Evolutionary conservation across 129 eudicot genomes (phyloP).

Genomic region (Flaveria brownii): DNA sequence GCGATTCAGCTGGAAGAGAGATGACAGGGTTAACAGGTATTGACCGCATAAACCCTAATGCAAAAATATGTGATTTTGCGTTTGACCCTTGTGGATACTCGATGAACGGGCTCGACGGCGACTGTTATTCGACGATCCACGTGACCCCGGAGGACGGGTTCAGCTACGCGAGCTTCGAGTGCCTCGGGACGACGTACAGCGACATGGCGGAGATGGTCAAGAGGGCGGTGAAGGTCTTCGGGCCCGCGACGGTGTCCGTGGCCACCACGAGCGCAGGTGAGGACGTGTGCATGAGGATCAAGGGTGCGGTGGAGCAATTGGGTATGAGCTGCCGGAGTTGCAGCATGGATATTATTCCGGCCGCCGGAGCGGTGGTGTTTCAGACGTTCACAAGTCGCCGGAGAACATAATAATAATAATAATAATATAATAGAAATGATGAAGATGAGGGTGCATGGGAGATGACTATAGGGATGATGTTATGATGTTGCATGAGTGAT

Average conservation of each 20-base stretch:
- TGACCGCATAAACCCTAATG: conserved; percentile 52
- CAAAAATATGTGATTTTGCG: conserved; percentile 72
- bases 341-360: conserved; percentile 60
- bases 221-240: conserved; percentile 66
- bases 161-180: conserved; percentile 84
- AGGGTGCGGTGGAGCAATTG: conserved; percentile 47
- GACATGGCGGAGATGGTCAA: conserved; percentile 51
- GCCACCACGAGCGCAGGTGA: conserved; percentile 49
- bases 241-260: conserved; percentile 66
- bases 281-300: conserved; percentile 52
- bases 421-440: background rate
- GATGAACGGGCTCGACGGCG: conserved; percentile 73
- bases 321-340: conserved; percentile 76
- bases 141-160: conserved; percentile 91
- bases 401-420: conserved; percentile 30
- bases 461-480: conserved; percentile 45
- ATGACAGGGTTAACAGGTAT: conserved; percentile 70
- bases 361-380: conserved; percentile 61
- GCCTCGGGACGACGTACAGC: conserved; percentile 55
- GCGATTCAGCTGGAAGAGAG: conserved; percentile 65
- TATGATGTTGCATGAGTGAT: conserved; percentile 42
- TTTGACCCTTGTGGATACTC: conserved; percentile 93
- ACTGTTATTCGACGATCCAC: conserved; percentile 78
- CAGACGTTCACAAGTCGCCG: conserved; percentile 68
- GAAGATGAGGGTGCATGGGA: conserved; percentile 10